Evolutionary conservation across 2,329 filamentous ascomycete species (phyloP), one percentile per base, ranked within the genome.

Genomic region (Eutypella sp.): DNA sequence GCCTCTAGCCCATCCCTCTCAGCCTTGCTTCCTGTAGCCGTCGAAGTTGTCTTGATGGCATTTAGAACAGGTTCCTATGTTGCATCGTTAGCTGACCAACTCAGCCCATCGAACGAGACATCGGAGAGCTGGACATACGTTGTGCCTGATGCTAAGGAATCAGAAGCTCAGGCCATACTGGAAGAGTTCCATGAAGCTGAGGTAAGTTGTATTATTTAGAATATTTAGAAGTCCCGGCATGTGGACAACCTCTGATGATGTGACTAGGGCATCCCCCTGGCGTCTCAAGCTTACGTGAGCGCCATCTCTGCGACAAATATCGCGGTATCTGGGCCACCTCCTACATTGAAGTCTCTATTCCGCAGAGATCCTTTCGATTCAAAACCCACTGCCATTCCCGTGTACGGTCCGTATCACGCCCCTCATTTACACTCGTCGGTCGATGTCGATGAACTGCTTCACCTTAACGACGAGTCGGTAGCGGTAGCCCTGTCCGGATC

Each of bases 111-210:
- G 7, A 51, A 41, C 19, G 67, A 67, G n/a, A 59, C 60, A 33
- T 78, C 78, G 15, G 74, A 81, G 52, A 77, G 78, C 57, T 88
- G 84, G 84, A 84, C 83, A 7, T 81, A 78, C 47, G 78, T 86
- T 51, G 72, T 86, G 44, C 71, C 81, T n/a, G 75, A 73, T 38
- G 67, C 75, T 37, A 72, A 68, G 37, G 75, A 81, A 51, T 62
- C 70, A 29, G 68, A 74, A 18, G 76, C 76, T 4, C 72, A 69
- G 55, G 66, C 65, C 36, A 69, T 72, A 13, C 68, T 86, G 9
- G 66, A 64, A 37, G 68, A 72, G n/a, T 87, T 85, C 66, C 76
- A 85, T 63, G 61, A 69, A 47, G 63, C 72, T 39, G 73, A 77
- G 54, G 75, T 78, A 55, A 61, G 69, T n/a, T n/a, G n/a, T n/a